Conservation (phyloP, 2,329 filamentous ascomycete species). For the Trichophyton mentagrophytes region DNA sequence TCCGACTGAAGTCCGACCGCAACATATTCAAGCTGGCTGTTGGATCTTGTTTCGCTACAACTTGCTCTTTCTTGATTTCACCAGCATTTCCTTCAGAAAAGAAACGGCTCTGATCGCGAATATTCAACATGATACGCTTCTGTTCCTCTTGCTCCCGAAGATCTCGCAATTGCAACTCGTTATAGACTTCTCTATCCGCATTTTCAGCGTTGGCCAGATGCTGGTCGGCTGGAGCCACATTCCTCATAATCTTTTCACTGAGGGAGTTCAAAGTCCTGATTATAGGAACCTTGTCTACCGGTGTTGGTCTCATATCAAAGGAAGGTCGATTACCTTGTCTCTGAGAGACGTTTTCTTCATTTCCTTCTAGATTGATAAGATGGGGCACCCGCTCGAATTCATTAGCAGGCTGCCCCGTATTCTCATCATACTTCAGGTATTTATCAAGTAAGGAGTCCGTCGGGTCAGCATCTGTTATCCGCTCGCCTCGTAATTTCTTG, state of each 20-base stretch:
- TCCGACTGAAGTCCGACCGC: constrained; percentile 44
- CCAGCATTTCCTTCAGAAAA: constrained; percentile 45
- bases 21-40: constrained; percentile 53
- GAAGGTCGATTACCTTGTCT: constrained; percentile 78
- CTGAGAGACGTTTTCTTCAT: constrained; percentile 88
- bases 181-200: constrained; percentile 59
- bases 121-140: constrained; percentile 67
- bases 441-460: constrained; percentile 72
- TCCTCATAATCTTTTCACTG: constrained; percentile 85
- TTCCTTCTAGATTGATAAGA: constrained; percentile 84
- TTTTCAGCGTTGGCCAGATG: constrained; percentile 53
- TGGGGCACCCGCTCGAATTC: constrained; percentile 60
- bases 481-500: constrained; percentile 84
- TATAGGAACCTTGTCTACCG: constrained; percentile 68
- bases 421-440: constrained; percentile 64
- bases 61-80: constrained; percentile 36
- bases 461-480: constrained; percentile 63
- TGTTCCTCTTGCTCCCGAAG: constrained; percentile 62
- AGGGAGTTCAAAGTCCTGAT: constrained; percentile 79
- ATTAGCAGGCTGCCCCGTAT: constrained; percentile 32
- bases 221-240: constrained; percentile 67
- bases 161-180: constrained; percentile 65
- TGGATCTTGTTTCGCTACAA: constrained; percentile 59
- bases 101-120: constrained; percentile 76
- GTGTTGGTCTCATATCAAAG: constrained; percentile 70